Evolutionary conservation across 2,329 filamentous ascomycete genomes (phyloP).

Genomic region (Penicillium sp.): DNA sequence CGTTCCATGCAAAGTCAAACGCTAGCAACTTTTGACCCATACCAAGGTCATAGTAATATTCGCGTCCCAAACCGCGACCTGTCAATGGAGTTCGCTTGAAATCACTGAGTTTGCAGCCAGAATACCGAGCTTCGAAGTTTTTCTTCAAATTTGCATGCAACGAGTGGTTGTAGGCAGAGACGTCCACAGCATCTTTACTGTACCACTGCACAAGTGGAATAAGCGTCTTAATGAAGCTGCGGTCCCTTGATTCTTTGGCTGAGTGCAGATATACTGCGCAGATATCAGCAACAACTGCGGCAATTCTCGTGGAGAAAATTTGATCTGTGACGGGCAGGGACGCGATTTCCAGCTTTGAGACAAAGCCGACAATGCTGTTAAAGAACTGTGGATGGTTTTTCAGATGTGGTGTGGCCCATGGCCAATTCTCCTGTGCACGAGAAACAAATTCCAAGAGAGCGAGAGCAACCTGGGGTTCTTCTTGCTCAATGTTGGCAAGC

Average conservation of each 20-base stretch:
- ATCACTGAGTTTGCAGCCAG: conserved; percentile 64
- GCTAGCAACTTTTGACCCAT: conserved; percentile 69
- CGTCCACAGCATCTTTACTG: conserved; percentile 66
- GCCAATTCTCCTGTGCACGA: conserved; percentile 88
- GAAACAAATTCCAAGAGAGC: conserved; percentile 82
- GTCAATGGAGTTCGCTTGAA: conserved; percentile 71
- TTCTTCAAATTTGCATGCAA: conserved; percentile 77
- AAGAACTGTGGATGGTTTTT: conserved; percentile 70
- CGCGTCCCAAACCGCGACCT: conserved; percentile 60
- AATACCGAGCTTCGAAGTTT: conserved; percentile 76
- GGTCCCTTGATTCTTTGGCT: conserved; percentile 67
- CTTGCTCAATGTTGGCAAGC: conserved; percentile 58
- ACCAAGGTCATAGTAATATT: conserved; percentile 79
- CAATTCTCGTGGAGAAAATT: conserved; percentile 62
- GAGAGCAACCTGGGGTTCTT: conserved; percentile 61
- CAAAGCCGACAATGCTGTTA: conserved; percentile 62
- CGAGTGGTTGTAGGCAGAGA: conserved; percentile 80
- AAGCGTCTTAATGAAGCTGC: conserved; percentile 62
- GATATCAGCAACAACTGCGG: conserved; percentile 78
- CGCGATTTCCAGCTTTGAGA: conserved; percentile 54
- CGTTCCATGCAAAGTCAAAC: conserved; percentile 73
- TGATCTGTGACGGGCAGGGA: conserved; percentile 42
- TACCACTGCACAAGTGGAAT: conserved; percentile 73
- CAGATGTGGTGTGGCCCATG: conserved; percentile 80
- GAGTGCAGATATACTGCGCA: conserved; percentile 88